A percentile compares a stretch with the other conserved stretches of the same genome.
Evolutionary conservation across 169 alveolate genomes (phyloP).

Genomic region (Plasmodium malariae): DNA sequence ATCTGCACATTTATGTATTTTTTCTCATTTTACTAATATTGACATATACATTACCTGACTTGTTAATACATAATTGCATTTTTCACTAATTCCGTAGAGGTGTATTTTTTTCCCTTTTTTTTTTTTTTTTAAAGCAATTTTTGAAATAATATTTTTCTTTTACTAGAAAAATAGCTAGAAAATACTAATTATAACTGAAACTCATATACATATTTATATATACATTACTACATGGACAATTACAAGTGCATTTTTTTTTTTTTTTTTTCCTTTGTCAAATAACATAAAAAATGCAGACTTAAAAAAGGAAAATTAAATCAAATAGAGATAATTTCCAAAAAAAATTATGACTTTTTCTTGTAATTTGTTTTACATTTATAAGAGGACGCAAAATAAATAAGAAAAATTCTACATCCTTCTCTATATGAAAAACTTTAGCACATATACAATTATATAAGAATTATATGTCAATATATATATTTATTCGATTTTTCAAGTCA

Average conservation of each 20-base stretch:
- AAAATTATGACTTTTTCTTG: constrained; percentile 9
- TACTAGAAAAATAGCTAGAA: constrained; percentile 10
- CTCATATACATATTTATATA: not conserved
- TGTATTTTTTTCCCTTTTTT: not conserved
- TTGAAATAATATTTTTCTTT: not conserved
- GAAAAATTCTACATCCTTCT: constrained; percentile 19
- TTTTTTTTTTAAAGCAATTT: not conserved
- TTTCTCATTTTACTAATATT: not conserved
- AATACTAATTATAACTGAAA: not conserved
- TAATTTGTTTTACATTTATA: not conserved
- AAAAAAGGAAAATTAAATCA: constrained; percentile 5
- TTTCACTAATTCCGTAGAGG: constrained; percentile 2
- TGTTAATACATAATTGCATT: constrained; percentile 5
- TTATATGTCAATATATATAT: no score
- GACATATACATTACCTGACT: constrained; percentile 2
- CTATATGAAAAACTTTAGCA: not conserved
- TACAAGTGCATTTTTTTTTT: not conserved
- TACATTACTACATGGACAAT: not conserved
- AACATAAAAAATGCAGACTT: constrained; percentile 1
- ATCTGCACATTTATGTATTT: not conserved
- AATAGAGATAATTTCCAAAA: constrained; percentile 19
- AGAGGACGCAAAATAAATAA: constrained; percentile 38
- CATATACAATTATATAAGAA: not conserved
- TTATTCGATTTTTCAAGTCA: no score
- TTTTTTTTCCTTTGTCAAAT: constrained; percentile 30